These are phyloP conservation scores for Ustilago cynodontis DNA, from an alignment of 1,284 basidiomycete genomes.

Conservation along the genomic window DNA sequence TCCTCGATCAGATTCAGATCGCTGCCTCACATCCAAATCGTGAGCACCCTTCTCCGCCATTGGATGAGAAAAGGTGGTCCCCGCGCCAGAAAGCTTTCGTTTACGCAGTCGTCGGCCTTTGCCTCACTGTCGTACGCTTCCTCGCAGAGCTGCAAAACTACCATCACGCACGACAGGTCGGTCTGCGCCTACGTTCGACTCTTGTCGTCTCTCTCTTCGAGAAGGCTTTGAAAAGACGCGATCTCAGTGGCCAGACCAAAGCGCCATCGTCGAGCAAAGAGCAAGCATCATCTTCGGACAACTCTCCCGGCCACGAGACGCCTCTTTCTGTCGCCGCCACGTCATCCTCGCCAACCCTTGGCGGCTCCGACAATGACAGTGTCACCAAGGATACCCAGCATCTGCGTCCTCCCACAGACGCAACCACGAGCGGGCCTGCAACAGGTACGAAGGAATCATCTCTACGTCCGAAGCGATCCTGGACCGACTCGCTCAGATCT, in stretches of 20 bases:
- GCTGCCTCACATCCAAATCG: slow-evolving; percentile 18
- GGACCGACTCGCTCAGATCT: slow-evolving; percentile 10
- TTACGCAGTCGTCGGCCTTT: slow-evolving; percentile 47
- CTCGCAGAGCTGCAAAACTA: slow-evolving; percentile 60
- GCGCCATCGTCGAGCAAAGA: neutral
- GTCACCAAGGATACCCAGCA: neutral
- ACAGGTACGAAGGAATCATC: neutral
- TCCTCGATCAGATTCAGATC: slow-evolving; percentile 47
- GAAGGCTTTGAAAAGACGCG: slow-evolving; percentile 65
- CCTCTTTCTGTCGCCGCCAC: neutral
- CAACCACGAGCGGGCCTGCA: neutral
- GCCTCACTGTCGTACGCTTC: slow-evolving; percentile 52
- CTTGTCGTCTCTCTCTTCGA: slow-evolving; percentile 65
- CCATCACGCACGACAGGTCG: slow-evolving; percentile 67
- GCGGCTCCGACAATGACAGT: slow-evolving; percentile 1
- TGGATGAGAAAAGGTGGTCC: slow-evolving; percentile 29
- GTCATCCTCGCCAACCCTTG: slow-evolving; percentile 1
- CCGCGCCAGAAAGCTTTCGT: slow-evolving; percentile 54
- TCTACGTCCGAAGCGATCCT: slow-evolving; percentile 13
- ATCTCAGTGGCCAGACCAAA: slow-evolving; percentile 49
- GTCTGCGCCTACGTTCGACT: slow-evolving; percentile 63
- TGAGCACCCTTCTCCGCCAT: neutral
- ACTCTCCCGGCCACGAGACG: neutral
- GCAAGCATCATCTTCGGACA: neutral
- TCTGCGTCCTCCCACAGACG: slow-evolving; percentile 1